phyloP scores from a whole-genome alignment of 805 yeast genomes.

The Kazachstania kunashirensis region DNA sequence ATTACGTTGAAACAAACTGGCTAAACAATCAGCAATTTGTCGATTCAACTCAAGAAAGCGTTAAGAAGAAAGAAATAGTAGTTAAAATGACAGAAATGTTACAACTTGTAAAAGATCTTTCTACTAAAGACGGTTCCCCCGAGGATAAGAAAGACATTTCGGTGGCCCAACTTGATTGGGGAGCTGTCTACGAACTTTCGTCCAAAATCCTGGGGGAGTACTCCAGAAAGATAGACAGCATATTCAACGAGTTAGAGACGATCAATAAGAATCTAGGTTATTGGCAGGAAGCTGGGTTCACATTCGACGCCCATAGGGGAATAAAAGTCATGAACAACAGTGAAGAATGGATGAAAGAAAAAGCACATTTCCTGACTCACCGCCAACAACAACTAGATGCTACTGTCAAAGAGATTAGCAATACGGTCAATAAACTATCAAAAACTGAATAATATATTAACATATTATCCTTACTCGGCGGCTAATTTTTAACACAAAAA shows the following conservation, averaged over 20 bases:
- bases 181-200: slow-evolving; percentile 22
- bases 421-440: slow-evolving; percentile 18
- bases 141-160: neutral
- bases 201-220: slow-evolving; percentile 25
- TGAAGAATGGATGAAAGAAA: slow-evolving; percentile 23
- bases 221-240: slow-evolving; percentile 19
- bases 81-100: neutral
- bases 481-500: too few species aligned
- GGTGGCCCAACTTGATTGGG: slow-evolving; percentile 21
- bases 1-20: neutral
- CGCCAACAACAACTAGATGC: slow-evolving; percentile 16
- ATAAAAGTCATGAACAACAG: slow-evolving; percentile 18
- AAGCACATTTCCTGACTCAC: slow-evolving; percentile 18
- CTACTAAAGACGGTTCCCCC: neutral
- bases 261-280: slow-evolving; percentile 20
- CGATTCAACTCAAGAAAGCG: neutral
- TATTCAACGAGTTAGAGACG: slow-evolving; percentile 16
- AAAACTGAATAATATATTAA: too few species aligned
- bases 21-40: neutral
- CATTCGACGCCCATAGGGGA: slow-evolving; percentile 26
- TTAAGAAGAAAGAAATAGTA: neutral
- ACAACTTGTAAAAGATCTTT: neutral
- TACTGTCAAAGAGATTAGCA: slow-evolving; percentile 22
- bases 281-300: slow-evolving; percentile 30
- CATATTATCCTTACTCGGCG: too few species aligned